Conservation (phyloP, 179 eudicot species). For the Pouteria campechiana region DNA sequence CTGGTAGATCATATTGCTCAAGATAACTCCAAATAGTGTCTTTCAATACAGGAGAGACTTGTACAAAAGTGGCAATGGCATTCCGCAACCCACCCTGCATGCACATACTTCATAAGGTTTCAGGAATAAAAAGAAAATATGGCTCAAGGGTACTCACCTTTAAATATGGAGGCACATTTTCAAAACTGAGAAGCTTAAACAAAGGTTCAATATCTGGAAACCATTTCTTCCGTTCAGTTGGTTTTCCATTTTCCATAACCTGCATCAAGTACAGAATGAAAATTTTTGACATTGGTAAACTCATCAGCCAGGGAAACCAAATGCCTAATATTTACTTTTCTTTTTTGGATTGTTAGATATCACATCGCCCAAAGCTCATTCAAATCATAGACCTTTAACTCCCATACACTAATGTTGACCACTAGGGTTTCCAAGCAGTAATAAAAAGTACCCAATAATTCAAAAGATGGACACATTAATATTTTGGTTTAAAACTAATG, state of each 20-base stretch:
- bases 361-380: no score
- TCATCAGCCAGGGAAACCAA: no score
- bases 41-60: conserved; percentile 69
- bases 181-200: conserved; percentile 94
- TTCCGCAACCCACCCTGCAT: conserved; percentile 83
- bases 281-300: not conserved
- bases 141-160: conserved; percentile 35
- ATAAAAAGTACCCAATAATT: no score
- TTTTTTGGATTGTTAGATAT: no score
- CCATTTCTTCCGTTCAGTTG: conserved; percentile 79
- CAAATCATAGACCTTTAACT: no score
- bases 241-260: conserved; percentile 85
- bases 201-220: conserved; percentile 95
- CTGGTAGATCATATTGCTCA: conserved; percentile 97
- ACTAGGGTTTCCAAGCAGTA: no score
- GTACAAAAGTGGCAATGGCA: conserved; percentile 61
- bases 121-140: not conserved
- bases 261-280: conserved; percentile 11
- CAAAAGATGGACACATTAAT: no score
- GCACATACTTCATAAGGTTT: not conserved
- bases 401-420: no score
- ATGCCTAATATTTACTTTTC: no score
- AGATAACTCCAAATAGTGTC: conserved; percentile 86
- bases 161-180: conserved; percentile 94
- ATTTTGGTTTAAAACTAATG: no score